A percentile compares a stretch with the other conserved stretches of the same genome.
Evolutionary conservation across 1,139 yeast genomes (phyloP).

Genomic region (Hemisphaericaspora xylanilytica): DNA sequence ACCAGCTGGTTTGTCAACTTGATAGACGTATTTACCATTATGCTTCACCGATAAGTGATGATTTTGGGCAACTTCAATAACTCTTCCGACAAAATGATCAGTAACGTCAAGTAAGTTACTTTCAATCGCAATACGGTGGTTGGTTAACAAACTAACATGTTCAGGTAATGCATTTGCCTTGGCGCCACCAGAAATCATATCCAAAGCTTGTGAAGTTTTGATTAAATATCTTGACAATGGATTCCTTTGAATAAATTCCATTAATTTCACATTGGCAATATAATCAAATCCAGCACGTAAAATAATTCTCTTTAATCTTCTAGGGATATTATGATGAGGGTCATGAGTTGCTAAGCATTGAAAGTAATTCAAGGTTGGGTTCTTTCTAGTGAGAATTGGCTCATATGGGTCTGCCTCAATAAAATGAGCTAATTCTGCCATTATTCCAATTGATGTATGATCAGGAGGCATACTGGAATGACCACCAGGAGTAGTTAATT

Average conservation of each 20-base stretch:
- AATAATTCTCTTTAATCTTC: conserved; percentile 23
- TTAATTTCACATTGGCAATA: conserved; percentile 29
- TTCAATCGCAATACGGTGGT: conserved; percentile 33
- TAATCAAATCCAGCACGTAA: conserved; percentile 35
- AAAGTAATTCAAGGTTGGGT: conserved; percentile 31
- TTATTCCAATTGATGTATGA: conserved; percentile 45
- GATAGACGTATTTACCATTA: conserved; percentile 22
- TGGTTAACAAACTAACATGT: conserved; percentile 26
- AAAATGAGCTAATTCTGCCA: conserved; percentile 37
- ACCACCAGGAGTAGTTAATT: conserved; percentile 44
- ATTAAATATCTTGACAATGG: conserved; percentile 26
- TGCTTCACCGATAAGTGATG: conserved; percentile 25
- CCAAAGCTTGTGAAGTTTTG: conserved; percentile 38
- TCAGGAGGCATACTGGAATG: conserved; percentile 48
- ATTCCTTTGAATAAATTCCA: conserved; percentile 18
- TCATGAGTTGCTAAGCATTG: conserved; percentile 42
- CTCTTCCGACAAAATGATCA: conserved; percentile 22
- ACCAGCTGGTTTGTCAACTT: conserved; percentile 21
- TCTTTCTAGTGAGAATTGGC: conserved; percentile 30
- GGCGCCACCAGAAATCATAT: conserved; percentile 38
- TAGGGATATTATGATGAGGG: conserved; percentile 20
- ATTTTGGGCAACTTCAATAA: conserved; percentile 27
- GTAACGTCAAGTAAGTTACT: conserved; percentile 21
- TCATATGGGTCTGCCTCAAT: conserved; percentile 39
- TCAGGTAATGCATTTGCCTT: conserved; percentile 46